phyloP scores from a whole-genome alignment of 2,329 filamentous ascomycete species.

The Penicillium sp. region DNA sequence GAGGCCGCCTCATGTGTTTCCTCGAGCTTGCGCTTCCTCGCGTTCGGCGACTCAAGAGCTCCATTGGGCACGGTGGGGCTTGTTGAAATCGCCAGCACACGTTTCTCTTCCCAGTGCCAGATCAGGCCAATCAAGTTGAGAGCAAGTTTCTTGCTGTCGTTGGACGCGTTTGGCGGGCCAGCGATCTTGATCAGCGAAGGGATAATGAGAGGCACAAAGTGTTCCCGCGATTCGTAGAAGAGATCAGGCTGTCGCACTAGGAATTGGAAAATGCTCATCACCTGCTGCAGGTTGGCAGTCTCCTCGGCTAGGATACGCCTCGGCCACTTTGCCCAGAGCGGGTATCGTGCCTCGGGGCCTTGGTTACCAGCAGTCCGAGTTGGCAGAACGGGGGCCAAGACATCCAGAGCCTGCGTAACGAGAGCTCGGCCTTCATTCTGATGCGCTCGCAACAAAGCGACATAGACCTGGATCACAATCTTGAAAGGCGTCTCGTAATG shows the following conservation, averaged over 20 bases:
- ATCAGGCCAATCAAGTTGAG: constrained; percentile 90
- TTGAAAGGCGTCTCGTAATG: constrained; percentile 96
- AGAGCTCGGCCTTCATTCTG: constrained; percentile 92
- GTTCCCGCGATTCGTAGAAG: constrained; percentile 93
- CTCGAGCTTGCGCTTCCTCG: constrained; percentile 78
- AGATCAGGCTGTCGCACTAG: constrained; percentile 88
- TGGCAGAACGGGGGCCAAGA: constrained; percentile 91
- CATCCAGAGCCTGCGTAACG: constrained; percentile 91
- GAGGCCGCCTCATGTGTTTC: constrained; percentile 56
- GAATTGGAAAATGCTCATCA: constrained; percentile 98
- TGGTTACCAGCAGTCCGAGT: constrained; percentile 67
- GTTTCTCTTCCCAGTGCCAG: constrained; percentile 88
- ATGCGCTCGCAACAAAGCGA: constrained; percentile 86
- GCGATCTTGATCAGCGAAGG: constrained; percentile 88
- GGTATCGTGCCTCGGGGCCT: constrained; percentile 72
- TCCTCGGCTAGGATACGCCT: constrained; percentile 92
- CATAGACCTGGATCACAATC: constrained; percentile 94
- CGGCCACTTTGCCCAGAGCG: constrained; percentile 87
- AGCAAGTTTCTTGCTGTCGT: constrained; percentile 89
- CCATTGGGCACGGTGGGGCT: constrained; percentile 34
- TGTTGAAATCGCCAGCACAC: constrained; percentile 67
- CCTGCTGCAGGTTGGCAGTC: constrained; percentile 90
- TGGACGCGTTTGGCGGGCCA: constrained; percentile 76
- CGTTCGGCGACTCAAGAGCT: constrained; percentile 72
- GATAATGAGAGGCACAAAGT: constrained; percentile 87